A percentile compares a stretch with the other conserved stretches of the same genome.
Conservation (phyloP, 2,329 filamentous ascomycete species). For the Microdochium trichocladiopsis region DNA sequence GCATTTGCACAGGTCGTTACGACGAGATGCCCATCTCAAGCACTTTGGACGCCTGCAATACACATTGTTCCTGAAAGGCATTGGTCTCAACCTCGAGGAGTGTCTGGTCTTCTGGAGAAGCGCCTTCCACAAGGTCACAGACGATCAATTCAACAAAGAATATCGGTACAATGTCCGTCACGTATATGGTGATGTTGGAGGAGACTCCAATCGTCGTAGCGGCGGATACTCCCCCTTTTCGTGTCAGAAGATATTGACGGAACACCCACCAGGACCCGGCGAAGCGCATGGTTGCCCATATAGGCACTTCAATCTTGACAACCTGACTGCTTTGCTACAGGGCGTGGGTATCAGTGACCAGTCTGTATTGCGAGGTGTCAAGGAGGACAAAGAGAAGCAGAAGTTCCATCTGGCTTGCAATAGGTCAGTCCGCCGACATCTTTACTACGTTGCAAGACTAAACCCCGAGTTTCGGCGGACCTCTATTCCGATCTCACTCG, state of each 20-base stretch:
- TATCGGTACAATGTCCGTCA: slow-evolving; percentile 98
- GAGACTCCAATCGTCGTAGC: slow-evolving; percentile 79
- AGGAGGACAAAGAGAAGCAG: slow-evolving; percentile 81
- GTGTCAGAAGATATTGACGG: slow-evolving; percentile 90
- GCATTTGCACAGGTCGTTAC: slow-evolving; percentile 77
- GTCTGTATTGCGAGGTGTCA: slow-evolving; percentile 70
- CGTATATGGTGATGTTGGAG: slow-evolving; percentile 88
- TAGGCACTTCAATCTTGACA: slow-evolving; percentile 83
- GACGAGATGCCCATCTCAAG: slow-evolving; percentile 85
- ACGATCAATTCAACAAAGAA: slow-evolving; percentile 95
- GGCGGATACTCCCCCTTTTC: slow-evolving; percentile 86
- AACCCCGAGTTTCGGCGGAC: neutral
- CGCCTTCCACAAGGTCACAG: slow-evolving; percentile 77
- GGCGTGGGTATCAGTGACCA: slow-evolving; percentile 73
- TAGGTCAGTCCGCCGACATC: slow-evolving; percentile 52
- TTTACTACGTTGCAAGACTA: too few relatives aligned
- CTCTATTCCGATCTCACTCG: neutral
- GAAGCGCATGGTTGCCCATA: slow-evolving; percentile 97
- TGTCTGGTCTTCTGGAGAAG: slow-evolving; percentile 87
- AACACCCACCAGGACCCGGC: slow-evolving; percentile 77
- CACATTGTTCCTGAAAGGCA: slow-evolving; percentile 91
- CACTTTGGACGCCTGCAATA: slow-evolving; percentile 93
- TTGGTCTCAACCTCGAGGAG: slow-evolving; percentile 88
- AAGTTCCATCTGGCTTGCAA: slow-evolving; percentile 96
- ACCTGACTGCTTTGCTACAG: slow-evolving; percentile 70